Evolutionary conservation across 352 stramenopile genomes (phyloP).

Genomic region (Pythium aquatile): DNA sequence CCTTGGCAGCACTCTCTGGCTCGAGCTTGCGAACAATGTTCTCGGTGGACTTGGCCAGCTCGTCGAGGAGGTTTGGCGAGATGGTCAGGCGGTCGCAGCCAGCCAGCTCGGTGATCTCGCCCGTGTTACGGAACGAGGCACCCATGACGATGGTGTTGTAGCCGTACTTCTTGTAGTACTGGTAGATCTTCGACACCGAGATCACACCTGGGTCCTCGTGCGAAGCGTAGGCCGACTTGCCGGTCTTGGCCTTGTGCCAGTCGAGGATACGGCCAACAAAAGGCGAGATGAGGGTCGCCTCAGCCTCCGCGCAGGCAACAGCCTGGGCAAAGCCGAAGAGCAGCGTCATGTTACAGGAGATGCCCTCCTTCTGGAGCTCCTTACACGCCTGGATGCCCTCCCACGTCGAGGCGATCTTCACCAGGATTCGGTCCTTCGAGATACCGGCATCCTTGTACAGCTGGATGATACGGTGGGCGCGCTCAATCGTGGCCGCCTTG

Average conservation of each 20-base stretch:
- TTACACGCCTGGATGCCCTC: slow-evolving; percentile 97
- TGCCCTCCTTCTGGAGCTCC: slow-evolving; percentile 95
- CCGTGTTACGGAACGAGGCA: slow-evolving; percentile 94
- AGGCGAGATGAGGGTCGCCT: slow-evolving; percentile 95
- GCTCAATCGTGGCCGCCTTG: slow-evolving; percentile 90
- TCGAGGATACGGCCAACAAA: slow-evolving; percentile 97
- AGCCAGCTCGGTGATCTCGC: slow-evolving; percentile 96
- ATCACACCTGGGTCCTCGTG: slow-evolving; percentile 97
- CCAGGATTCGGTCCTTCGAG: slow-evolving; percentile 94
- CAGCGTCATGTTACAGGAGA: slow-evolving; percentile 99
- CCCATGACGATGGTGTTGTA: slow-evolving; percentile 97
- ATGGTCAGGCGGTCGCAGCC: slow-evolving; percentile 99
- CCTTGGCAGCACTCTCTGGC: slow-evolving; percentile 57
- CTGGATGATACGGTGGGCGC: slow-evolving; percentile 94
- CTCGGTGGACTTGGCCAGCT: slow-evolving; percentile 78
- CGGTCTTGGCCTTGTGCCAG: slow-evolving; percentile 95
- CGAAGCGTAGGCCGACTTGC: slow-evolving; percentile 90
- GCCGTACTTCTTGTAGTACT: slow-evolving; percentile 98
- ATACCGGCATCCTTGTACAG: slow-evolving; percentile 97
- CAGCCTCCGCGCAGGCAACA: slow-evolving; percentile 93
- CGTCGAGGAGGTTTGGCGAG: slow-evolving; percentile 92
- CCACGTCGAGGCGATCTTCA: slow-evolving; percentile 99
- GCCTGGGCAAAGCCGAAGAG: slow-evolving; percentile 98
- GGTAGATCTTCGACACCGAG: slow-evolving; percentile 96
- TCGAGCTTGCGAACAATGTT: slow-evolving; percentile 86